Evolutionary conservation across 2,329 filamentous ascomycete genomes (phyloP), one percentile per base, ranked within the genome.

Genomic region (Pestalotiopsis fici): DNA sequence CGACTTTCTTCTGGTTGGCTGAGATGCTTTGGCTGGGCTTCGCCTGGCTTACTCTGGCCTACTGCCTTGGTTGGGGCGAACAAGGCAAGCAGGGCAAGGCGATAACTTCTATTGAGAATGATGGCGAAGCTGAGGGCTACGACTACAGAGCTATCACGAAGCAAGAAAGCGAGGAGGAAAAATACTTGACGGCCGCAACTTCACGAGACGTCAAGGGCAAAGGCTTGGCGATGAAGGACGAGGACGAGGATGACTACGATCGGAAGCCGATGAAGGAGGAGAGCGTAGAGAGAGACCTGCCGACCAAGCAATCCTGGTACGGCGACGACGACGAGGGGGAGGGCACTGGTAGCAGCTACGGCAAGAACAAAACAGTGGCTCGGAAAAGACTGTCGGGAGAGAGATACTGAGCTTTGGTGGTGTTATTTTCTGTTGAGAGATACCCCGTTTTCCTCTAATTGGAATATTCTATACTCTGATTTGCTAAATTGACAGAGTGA

Each of bases 1-100:
- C 90, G 0, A 78, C 83, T 0, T 72, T 88, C 0, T 98, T 98
- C 79, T 98, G 95, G 94, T 76, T 82, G 1, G 88, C 89, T 13
- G 94, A 95, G 75, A 85, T 97, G 74, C 70, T 89, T 0, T 91
- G 90, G 55, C 87, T 92, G 77, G 82, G 84, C 1, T 47, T 90
- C 0, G 90, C 87, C 0, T 97, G 93, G 91, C 77, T 86, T 1
- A 59, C 86, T 0, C 72, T 93, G 71, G 74, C 70, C 13, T 70
- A 75, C 65, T 23, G 83, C 78, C 9, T 81, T 81, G 39, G 77
- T 69, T 28, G 70, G 64, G 56, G 64, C 12, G 70, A 71, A 3
- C 71, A 75, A 62, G 67, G 69, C 9, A 71, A 71, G 3, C 71
- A 75, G 62, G 67, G 69, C 9, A 71, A 75, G 7, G 73, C 64